phyloP scores from a whole-genome alignment of 352 stramenopile genomes.

The Phytophthora tubulina region DNA sequence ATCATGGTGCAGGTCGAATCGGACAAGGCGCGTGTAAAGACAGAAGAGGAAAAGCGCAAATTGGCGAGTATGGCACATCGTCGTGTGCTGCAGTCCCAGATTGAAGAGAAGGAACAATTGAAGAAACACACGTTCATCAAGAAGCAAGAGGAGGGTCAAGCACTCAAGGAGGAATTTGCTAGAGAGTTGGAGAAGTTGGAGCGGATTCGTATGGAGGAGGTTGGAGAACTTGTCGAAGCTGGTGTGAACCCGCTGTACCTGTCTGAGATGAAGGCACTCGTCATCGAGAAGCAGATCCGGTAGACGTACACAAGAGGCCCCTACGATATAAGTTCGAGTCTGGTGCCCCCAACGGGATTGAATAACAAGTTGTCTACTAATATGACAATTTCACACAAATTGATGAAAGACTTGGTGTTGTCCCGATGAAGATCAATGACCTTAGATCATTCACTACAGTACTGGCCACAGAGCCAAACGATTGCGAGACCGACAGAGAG shows the following conservation, averaged over 20 bases:
- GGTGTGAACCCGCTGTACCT: slow-evolving; percentile 93
- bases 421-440: background rate
- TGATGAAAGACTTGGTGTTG: too few species aligned
- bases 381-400: background rate
- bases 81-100: slow-evolving; percentile 89
- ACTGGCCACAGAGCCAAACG: too few species aligned
- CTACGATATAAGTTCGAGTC: too few species aligned
- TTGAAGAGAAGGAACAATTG: slow-evolving; percentile 85
- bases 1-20: slow-evolving; percentile 87
- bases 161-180: slow-evolving; percentile 79
- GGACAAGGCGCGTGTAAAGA: slow-evolving; percentile 64
- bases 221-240: slow-evolving; percentile 85
- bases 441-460: too few species aligned
- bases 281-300: slow-evolving; percentile 83
- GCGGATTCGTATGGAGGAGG: slow-evolving; percentile 89
- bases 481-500: too few species aligned
- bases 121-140: slow-evolving; percentile 78
- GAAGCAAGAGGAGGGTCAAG: slow-evolving; percentile 78
- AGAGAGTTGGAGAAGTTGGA: slow-evolving; percentile 91
- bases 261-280: slow-evolving; percentile 92
- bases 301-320: slow-evolving; percentile 8
- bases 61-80: slow-evolving; percentile 76
- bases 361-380: background rate
- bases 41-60: slow-evolving; percentile 75
- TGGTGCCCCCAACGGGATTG: too few species aligned